Percentiles rank a stretch among this genome's conserved stretches.
phyloP scores from a whole-genome alignment of 768 basidiomycete genomes.

The Filobasidium floriforme region DNA sequence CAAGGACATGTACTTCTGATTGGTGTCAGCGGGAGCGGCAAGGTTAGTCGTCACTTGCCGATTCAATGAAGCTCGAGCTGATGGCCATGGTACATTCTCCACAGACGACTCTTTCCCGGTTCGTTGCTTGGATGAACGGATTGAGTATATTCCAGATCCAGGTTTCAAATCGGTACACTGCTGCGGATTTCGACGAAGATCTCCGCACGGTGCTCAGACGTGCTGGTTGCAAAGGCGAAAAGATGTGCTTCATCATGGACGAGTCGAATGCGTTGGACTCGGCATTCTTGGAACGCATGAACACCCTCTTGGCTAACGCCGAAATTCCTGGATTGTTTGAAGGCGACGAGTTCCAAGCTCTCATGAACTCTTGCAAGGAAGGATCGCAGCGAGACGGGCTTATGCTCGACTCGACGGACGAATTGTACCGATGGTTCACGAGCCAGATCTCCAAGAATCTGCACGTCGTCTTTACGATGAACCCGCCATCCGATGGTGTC shows the following conservation, averaged over 20 bases:
- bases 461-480: slow-evolving; percentile 99
- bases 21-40: slow-evolving; percentile 95
- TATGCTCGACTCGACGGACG: slow-evolving; percentile 96
- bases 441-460: slow-evolving; percentile 96
- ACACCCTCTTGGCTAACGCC: slow-evolving; percentile 96
- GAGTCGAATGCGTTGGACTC: slow-evolving; percentile 99
- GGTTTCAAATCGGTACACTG: slow-evolving; percentile 97
- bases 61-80: slow-evolving; percentile 7
- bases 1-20: slow-evolving; percentile 95
- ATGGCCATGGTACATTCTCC: neutral
- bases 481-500: slow-evolving; percentile 89
- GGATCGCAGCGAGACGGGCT: slow-evolving; percentile 97
- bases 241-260: slow-evolving; percentile 99
- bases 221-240: slow-evolving; percentile 95
- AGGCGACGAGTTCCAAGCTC: slow-evolving; percentile 93
- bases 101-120: slow-evolving; percentile 92
- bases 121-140: slow-evolving; percentile 99
- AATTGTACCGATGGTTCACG: slow-evolving; percentile 97
- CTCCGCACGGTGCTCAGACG: slow-evolving; percentile 88
- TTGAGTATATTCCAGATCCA: slow-evolving; percentile 99
- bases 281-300: slow-evolving; percentile 99
- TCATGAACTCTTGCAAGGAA: slow-evolving; percentile 99
- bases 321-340: slow-evolving; percentile 99
- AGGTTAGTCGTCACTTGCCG: slow-evolving; percentile 53
- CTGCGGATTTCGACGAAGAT: slow-evolving; percentile 97